Conservation (phyloP, 225 moss, liverwort and hornwort genomes). For the Polytrichum commune region DNA sequence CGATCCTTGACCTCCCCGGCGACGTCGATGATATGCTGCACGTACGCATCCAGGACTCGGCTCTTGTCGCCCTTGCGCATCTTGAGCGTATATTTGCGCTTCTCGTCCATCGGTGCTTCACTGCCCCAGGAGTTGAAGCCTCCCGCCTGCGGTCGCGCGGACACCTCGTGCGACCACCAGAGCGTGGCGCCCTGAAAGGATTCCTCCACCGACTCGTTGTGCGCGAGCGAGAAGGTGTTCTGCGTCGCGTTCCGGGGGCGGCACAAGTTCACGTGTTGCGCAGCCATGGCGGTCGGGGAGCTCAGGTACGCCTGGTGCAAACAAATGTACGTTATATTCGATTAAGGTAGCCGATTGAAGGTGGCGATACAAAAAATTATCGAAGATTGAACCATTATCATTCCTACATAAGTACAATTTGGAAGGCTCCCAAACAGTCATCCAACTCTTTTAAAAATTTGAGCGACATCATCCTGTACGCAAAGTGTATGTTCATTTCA, state of each 20-base stretch:
- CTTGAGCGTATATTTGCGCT: conserved; percentile 53
- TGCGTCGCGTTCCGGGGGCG: conserved; percentile 57
- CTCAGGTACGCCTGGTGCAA: conserved; percentile 40
- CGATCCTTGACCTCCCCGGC: conserved; percentile 47
- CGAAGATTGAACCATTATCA: too few relatives aligned
- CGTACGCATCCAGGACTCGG: conserved; percentile 48
- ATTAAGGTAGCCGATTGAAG: too few relatives aligned
- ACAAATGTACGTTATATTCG: too few relatives aligned
- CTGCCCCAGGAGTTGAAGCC: conserved; percentile 8
- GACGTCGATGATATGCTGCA: conserved; percentile 52
- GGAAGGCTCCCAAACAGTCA: too few relatives aligned
- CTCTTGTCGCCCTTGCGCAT: conserved; percentile 66
- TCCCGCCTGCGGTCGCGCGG: conserved; percentile 16
- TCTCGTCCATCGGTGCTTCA: conserved; percentile 27
- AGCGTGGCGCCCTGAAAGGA: conserved; percentile 32
- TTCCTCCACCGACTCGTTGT: conserved; percentile 47
- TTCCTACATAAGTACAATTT: too few relatives aligned
- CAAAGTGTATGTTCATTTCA: too few relatives aligned
- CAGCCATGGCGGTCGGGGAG: conserved; percentile 48
- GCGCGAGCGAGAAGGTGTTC: conserved; percentile 56
- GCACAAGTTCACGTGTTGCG: conserved; percentile 43
- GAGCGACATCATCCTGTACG: too few relatives aligned
- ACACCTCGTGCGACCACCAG: conserved; percentile 49
- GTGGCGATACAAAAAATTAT: too few relatives aligned
- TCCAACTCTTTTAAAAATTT: too few relatives aligned